Base-by-base conservation (phyloP, 352 stramenopile species). In the Pythium diclinum region DNA sequence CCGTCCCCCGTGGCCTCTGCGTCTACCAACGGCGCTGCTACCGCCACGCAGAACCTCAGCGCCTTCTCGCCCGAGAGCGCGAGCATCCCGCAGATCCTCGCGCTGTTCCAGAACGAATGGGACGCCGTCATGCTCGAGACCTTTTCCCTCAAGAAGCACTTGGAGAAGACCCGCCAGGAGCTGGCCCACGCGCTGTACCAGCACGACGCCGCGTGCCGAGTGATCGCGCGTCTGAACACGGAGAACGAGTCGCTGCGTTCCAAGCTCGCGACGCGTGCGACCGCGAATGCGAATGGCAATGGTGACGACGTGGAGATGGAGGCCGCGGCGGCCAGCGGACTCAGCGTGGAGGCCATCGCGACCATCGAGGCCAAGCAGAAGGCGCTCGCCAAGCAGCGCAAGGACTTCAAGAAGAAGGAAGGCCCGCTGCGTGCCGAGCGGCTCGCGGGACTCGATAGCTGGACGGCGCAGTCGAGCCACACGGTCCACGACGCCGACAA, bases 121-220 rank as follows among this genome's bases (percentile, higher is more conserved):
- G 95, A 98, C 67, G 91, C 87, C 36, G 74, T 97, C 16, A 84
- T 98, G 65, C 81, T 99, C 33, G 96, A 99, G 77, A 89, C 95
- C 14, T 98, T 98, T 70, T 88, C 96, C 61, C 89, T 97, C 11
- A 93, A 97, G 59, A 88, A 97, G 70, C 87, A 97, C 60, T 64
- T 98, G 25, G 88, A 98, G 73, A 93, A 97, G 63, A 98, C 95
- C n/a, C 88, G 94, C 3, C 81, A 94, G 59, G 96, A 99, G 73
- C 80, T 99, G 7, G 95, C 82, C 55, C 90, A 97, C 55, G 94
- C 96, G 17, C 75, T 99, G 56, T 98, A 98, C 79, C 95, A 99
- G 79, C 95, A 98, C 72, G 96, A 99, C 77, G 96, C 96, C 7
- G 95, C 95, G 9, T 96, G 97, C 56, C 85, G 95, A 63, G 96